Evolutionary conservation across 805 yeast genomes (phyloP).

Genomic region (Yueomyces sinensis): DNA sequence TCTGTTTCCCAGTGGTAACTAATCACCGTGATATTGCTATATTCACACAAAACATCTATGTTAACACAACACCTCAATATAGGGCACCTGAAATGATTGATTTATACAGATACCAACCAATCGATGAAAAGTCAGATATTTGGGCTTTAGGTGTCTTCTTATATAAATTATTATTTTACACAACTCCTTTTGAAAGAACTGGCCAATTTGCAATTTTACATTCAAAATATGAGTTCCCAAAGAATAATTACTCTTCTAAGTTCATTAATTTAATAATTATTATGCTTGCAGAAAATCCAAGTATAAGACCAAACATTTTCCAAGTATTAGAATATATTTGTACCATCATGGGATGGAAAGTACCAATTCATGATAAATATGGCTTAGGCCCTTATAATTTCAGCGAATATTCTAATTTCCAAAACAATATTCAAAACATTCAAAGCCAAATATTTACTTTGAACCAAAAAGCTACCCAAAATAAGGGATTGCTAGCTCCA

Average conservation of each 20-base stretch:
- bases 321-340: slow-evolving; percentile 62
- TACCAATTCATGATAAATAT: slow-evolving; percentile 33
- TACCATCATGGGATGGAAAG: slow-evolving; percentile 41
- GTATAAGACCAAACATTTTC: slow-evolving; percentile 72
- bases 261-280: slow-evolving; percentile 66
- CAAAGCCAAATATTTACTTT: slow-evolving; percentile 20
- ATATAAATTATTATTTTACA: slow-evolving; percentile 83
- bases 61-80: slow-evolving; percentile 93
- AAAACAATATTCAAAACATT: slow-evolving; percentile 22
- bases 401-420: slow-evolving; percentile 41
- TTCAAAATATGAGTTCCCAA: slow-evolving; percentile 70
- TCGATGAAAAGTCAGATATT: slow-evolving; percentile 86
- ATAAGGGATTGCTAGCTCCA: slow-evolving; percentile 3
- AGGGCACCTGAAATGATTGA: slow-evolving; percentile 96
- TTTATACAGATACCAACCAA: slow-evolving; percentile 66
- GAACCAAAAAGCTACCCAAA: slow-evolving; percentile 13
- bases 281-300: slow-evolving; percentile 75
- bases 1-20: slow-evolving; percentile 37
- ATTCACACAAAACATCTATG: slow-evolving; percentile 74
- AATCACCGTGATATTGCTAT: slow-evolving; percentile 68
- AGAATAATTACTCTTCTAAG: slow-evolving; percentile 59
- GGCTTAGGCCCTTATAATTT: slow-evolving; percentile 42
- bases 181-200: slow-evolving; percentile 81
- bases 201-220: slow-evolving; percentile 81
- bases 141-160: slow-evolving; percentile 95